A percentile compares a stretch with the other conserved stretches of the same genome.
Conservation (phyloP, 345 rosid species). For the Linum trigynum region DNA sequence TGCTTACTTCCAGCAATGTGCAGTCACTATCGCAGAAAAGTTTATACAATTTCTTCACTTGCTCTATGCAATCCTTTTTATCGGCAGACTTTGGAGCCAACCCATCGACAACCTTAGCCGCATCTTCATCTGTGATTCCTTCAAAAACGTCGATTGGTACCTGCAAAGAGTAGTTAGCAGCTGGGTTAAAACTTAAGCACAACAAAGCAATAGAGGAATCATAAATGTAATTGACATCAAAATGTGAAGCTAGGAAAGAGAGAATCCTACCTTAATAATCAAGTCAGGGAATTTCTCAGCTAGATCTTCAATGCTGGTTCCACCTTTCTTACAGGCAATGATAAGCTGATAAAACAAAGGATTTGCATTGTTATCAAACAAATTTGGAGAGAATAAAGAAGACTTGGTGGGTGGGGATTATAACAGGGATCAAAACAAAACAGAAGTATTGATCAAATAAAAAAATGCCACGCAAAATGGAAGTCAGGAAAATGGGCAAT, state of each 20-base stretch:
- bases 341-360: conserved; percentile 51
- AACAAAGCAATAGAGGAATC: neutral
- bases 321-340: conserved; percentile 91
- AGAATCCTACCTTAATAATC: conserved; percentile 66
- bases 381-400: neutral
- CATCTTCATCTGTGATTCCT: conserved; percentile 96
- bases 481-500: neutral
- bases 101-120: conserved; percentile 95
- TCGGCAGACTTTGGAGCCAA: conserved; percentile 76
- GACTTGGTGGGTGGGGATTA: neutral
- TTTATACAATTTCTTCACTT: conserved; percentile 92
- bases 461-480: conserved; percentile 5
- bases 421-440: neutral
- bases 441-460: neutral
- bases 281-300: conserved; percentile 96
- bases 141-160: conserved; percentile 88
- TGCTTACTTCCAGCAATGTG: conserved; percentile 90
- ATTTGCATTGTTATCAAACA: conserved; percentile 3
- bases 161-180: conserved; percentile 29
- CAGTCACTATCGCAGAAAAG: conserved; percentile 80
- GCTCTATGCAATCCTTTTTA: conserved; percentile 72
- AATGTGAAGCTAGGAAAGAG: neutral
- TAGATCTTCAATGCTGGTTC: conserved; percentile 99
- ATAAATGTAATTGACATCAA: neutral
- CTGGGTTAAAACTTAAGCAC: conserved; percentile 10